A percentile compares a stretch with the other conserved stretches of the same genome.
Evolutionary conservation across 768 basidiomycete species (phyloP).

Genomic region (Naganishia friedmannii): DNA sequence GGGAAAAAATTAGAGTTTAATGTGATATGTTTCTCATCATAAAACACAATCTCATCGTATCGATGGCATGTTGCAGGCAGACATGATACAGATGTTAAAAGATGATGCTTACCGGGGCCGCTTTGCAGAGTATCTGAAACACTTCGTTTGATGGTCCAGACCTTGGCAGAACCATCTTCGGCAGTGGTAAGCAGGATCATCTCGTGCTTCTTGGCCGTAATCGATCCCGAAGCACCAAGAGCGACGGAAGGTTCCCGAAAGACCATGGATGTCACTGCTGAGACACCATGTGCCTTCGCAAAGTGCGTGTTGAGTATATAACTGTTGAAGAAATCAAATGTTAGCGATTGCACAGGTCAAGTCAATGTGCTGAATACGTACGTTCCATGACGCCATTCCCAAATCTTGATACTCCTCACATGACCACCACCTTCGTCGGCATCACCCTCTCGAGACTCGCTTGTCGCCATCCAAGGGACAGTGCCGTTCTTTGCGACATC

Average conservation of each 20-base stretch:
- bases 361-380: slow-evolving; percentile 46
- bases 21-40: slow-evolving; percentile 49
- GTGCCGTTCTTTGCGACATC: slow-evolving; percentile 30
- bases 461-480: slow-evolving; percentile 77
- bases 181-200: slow-evolving; percentile 69
- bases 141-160: slow-evolving; percentile 67
- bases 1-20: slow-evolving; percentile 46
- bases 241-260: slow-evolving; percentile 61
- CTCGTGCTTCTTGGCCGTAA: slow-evolving; percentile 45
- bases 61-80: neutral
- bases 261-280: slow-evolving; percentile 62
- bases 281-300: slow-evolving; percentile 75
- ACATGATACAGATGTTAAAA: slow-evolving; percentile 6
- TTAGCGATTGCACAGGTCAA: too few relatives aligned
- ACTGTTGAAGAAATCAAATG: slow-evolving; percentile 31
- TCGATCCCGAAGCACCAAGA: slow-evolving; percentile 21
- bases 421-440: slow-evolving; percentile 63
- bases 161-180: slow-evolving; percentile 70
- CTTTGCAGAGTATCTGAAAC: slow-evolving; percentile 56
- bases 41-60: neutral
- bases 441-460: slow-evolving; percentile 71
- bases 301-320: slow-evolving; percentile 75
- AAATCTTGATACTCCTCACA: slow-evolving; percentile 77
- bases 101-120: slow-evolving; percentile 56
- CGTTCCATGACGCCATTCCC: slow-evolving; percentile 72